These are phyloP conservation scores for Paraphoma chrysanthemicola DNA, from an alignment of 2,329 filamentous ascomycete genomes.

Conservation along the genomic window DNA sequence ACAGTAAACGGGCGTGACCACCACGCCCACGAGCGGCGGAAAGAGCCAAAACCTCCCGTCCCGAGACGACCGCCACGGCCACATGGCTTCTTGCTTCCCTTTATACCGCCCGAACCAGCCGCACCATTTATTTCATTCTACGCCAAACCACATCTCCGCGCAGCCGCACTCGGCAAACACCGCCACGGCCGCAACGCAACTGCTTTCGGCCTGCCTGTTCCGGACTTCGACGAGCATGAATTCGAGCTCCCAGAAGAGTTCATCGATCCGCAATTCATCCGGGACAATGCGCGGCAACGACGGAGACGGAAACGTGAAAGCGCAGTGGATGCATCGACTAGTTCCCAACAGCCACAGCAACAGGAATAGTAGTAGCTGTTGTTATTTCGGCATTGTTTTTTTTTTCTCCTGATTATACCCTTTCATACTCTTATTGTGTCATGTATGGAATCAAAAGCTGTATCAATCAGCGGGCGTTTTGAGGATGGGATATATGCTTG, in stretches of 20 bases:
- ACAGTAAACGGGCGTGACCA: constrained; percentile 23
- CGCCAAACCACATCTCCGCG: constrained; percentile 77
- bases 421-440: too few relatives aligned
- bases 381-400: constrained; percentile 6
- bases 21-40: constrained; percentile 48
- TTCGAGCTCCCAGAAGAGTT: constrained; percentile 77
- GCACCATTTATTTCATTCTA: constrained; percentile 89
- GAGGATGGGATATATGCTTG: too few relatives aligned
- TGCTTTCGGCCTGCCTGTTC: constrained; percentile 83
- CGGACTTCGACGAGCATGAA: constrained; percentile 72
- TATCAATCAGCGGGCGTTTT: too few relatives aligned
- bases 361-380: too few relatives aligned
- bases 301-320: constrained; percentile 66
- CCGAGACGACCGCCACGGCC: constrained; percentile 41
- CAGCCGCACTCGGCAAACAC: constrained; percentile 75
- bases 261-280: constrained; percentile 56
- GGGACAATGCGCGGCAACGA: constrained; percentile 67
- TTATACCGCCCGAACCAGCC: constrained; percentile 43
- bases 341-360: neutral
- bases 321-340: constrained; percentile 11
- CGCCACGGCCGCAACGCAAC: constrained; percentile 73
- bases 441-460: too few relatives aligned
- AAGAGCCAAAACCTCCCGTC: constrained; percentile 44
- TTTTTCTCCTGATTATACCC: too few relatives aligned
- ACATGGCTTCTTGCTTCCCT: constrained; percentile 40